These are phyloP conservation scores for Saccharomyces hybrid DNA, from an alignment of 1,139 yeast genomes.

Conservation along the genomic window DNA sequence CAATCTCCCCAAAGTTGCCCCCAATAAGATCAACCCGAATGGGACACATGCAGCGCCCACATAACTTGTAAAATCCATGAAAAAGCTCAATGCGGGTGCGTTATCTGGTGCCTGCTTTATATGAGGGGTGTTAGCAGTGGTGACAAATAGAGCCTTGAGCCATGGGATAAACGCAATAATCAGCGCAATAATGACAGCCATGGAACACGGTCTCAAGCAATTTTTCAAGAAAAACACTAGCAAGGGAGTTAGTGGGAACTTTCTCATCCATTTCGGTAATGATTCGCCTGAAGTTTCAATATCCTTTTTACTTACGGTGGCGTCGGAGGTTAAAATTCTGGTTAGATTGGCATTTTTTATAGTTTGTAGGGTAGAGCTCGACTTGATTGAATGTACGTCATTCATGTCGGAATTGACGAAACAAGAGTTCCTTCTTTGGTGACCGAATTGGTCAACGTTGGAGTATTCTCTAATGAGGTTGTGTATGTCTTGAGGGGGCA, in stretches of 20 bases:
- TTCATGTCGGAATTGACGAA: slow-evolving; percentile 3
- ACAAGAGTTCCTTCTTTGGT: slow-evolving; percentile 14
- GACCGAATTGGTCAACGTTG: slow-evolving; percentile 35
- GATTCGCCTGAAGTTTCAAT: slow-evolving; percentile 27
- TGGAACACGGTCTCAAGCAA: slow-evolving; percentile 61
- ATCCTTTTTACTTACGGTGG: slow-evolving; percentile 27
- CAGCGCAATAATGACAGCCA: slow-evolving; percentile 54
- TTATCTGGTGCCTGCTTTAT: slow-evolving; percentile 70
- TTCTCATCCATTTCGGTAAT: slow-evolving; percentile 24
- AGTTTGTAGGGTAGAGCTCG: background rate
- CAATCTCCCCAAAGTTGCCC: slow-evolving; percentile 75
- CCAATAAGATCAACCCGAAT: slow-evolving; percentile 65
- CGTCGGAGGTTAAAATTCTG: slow-evolving; percentile 31
- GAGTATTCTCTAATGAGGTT: slow-evolving; percentile 59
- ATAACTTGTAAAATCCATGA: slow-evolving; percentile 69
- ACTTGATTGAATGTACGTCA: background rate
- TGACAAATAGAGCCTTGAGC: slow-evolving; percentile 69
- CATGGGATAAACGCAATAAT: slow-evolving; percentile 82
- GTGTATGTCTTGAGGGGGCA: slow-evolving; percentile 44
- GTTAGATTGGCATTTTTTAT: slow-evolving; percentile 19
- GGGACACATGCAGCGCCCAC: slow-evolving; percentile 84
- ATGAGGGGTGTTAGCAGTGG: slow-evolving; percentile 28
- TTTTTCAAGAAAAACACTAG: slow-evolving; percentile 42
- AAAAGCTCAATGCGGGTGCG: slow-evolving; percentile 68
- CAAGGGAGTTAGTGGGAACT: slow-evolving; percentile 24